Conservation (phyloP, 2,329 filamentous ascomycete genomes). For the Fusarium hainanense region DNA sequence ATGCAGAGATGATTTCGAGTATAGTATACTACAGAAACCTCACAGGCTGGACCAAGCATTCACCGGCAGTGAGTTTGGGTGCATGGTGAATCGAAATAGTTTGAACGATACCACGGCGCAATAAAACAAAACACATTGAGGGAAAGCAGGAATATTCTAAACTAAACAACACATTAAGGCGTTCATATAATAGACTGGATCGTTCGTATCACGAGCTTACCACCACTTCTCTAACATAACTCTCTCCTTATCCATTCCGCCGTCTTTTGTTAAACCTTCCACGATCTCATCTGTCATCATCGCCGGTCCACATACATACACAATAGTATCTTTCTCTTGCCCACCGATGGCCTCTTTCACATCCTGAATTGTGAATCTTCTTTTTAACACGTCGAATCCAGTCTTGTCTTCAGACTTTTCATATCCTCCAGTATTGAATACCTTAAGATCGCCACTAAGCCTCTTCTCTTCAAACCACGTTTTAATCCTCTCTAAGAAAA, state of each 20-base stretch:
- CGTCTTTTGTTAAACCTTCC: slow-evolving; percentile 52
- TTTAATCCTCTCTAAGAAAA: slow-evolving; percentile 64
- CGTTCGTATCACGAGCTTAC: slow-evolving; percentile 49
- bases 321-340: slow-evolving; percentile 54
- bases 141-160: slow-evolving; percentile 1
- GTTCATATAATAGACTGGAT: background rate
- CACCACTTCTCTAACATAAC: slow-evolving; percentile 74
- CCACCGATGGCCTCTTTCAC: slow-evolving; percentile 54
- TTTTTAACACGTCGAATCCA: slow-evolving; percentile 41
- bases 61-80: slow-evolving; percentile 19
- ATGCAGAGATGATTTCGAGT: background rate
- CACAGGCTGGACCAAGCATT: slow-evolving; percentile 5
- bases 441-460: slow-evolving; percentile 51
- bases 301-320: slow-evolving; percentile 76
- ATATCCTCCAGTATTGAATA: slow-evolving; percentile 60
- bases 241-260: slow-evolving; percentile 57
- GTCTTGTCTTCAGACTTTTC: background rate
- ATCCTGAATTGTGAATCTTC: slow-evolving; percentile 59
- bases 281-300: slow-evolving; percentile 76
- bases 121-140: slow-evolving; percentile 25
- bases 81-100: slow-evolving; percentile 35
- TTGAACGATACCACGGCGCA: slow-evolving; percentile 47
- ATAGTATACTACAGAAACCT: background rate
- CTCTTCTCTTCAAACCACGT: slow-evolving; percentile 52
- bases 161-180: background rate